A percentile compares a stretch with the other conserved stretches of the same genome.
Evolutionary conservation across 768 basidiomycete species (phyloP).

Genomic region (Cyclocybe cylindracea): DNA sequence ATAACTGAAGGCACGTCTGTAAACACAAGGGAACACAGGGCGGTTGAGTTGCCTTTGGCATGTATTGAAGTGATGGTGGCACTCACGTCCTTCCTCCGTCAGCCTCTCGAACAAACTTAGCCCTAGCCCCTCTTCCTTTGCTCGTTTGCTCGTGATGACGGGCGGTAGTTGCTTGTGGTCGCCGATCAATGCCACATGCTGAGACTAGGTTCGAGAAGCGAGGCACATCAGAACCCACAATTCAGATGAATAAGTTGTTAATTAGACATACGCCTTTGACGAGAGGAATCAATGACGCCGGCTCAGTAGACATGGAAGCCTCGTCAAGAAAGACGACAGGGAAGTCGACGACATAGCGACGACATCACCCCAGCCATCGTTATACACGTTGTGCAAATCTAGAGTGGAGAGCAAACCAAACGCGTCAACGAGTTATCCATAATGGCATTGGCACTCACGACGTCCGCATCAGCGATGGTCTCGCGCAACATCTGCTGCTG

Average conservation of each 20-base stretch:
- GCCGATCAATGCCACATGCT: conserved; percentile 88
- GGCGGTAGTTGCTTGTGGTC: conserved; percentile 97
- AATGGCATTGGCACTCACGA: conserved; percentile 48
- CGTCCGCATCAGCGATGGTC: conserved; percentile 66
- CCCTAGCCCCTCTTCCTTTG: conserved; percentile 69
- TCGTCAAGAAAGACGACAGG: conserved; percentile 94
- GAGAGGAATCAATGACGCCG: conserved; percentile 85
- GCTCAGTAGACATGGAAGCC: conserved; percentile 96
- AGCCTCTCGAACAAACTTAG: conserved; percentile 88
- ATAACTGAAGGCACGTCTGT: conserved; percentile 85
- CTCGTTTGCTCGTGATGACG: conserved; percentile 78
- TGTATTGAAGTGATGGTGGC: background rate
- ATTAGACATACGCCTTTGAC: conserved; percentile 84
- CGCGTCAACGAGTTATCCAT: background rate
- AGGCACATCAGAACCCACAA: background rate
- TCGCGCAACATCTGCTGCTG: conserved; percentile 67
- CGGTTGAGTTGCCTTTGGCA: background rate
- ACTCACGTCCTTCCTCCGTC: conserved; percentile 78
- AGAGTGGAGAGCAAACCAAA: conserved; percentile 2
- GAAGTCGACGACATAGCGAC: conserved; percentile 79
- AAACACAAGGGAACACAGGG: too few relatives aligned
- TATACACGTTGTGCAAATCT: conserved; percentile 90
- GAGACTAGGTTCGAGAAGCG: conserved; percentile 49
- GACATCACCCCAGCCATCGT: conserved; percentile 68
- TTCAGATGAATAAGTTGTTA: conserved; percentile 2